Conservation (phyloP, 805 yeast genomes). For the Teunomyces cretensis region DNA sequence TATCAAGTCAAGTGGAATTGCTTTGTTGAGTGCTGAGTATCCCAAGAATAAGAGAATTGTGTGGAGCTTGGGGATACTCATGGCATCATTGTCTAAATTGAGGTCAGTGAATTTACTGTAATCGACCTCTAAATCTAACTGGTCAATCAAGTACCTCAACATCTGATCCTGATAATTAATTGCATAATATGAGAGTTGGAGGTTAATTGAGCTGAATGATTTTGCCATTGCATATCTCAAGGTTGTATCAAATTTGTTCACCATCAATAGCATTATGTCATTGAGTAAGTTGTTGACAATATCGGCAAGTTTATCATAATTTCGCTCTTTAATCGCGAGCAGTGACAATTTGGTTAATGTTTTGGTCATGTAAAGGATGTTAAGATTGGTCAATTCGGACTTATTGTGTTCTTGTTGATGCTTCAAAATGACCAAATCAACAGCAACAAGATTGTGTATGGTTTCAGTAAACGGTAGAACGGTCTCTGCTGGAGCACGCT, state of each 20-base stretch:
- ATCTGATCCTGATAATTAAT: slow-evolving; percentile 45
- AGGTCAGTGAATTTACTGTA: slow-evolving; percentile 6
- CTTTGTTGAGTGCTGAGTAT: slow-evolving; percentile 27
- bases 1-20: slow-evolving; percentile 21
- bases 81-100: slow-evolving; percentile 24
- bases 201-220: slow-evolving; percentile 52
- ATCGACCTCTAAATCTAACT: slow-evolving; percentile 21
- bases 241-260: slow-evolving; percentile 48
- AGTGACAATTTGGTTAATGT: slow-evolving; percentile 38
- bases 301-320: slow-evolving; percentile 44
- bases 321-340: slow-evolving; percentile 15
- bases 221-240: slow-evolving; percentile 69
- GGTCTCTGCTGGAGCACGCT: slow-evolving; percentile 16
- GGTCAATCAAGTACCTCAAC: slow-evolving; percentile 28
- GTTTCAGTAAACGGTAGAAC: slow-evolving; percentile 8
- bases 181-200: slow-evolving; percentile 31
- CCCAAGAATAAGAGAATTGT: slow-evolving; percentile 61
- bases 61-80: slow-evolving; percentile 50
- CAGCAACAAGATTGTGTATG: slow-evolving; percentile 16
- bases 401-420: slow-evolving; percentile 8
- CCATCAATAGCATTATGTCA: slow-evolving; percentile 32
- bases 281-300: slow-evolving; percentile 49
- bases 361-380: slow-evolving; percentile 31
- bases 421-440: slow-evolving; percentile 16
- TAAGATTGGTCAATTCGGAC: slow-evolving; percentile 11